phyloP scores from a whole-genome alignment of 805 yeast genomes.

The Spathaspora sp. region DNA sequence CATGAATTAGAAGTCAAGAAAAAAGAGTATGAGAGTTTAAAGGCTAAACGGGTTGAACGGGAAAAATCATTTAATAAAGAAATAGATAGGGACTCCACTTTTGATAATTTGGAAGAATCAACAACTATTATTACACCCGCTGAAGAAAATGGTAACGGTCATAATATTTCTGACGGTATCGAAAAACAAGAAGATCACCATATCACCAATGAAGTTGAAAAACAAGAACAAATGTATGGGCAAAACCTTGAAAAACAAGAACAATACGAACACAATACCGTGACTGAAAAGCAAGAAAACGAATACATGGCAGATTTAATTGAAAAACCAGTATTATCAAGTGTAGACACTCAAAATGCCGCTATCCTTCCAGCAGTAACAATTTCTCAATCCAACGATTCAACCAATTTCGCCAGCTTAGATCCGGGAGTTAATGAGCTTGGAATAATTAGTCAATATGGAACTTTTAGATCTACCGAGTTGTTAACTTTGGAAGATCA shows the following conservation, averaged over 20 bases:
- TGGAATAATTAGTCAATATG: conserved; percentile 18
- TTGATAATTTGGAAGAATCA: not conserved
- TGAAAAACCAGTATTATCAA: not conserved
- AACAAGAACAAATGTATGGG: too few species aligned
- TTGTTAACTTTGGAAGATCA: conserved; percentile 10
- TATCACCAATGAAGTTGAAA: not conserved
- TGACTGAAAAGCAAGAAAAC: not conserved
- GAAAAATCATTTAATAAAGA: conserved; percentile 11
- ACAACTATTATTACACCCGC: not conserved
- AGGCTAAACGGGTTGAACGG: conserved; percentile 16
- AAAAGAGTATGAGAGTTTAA: conserved; percentile 32
- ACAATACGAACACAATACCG: not conserved
- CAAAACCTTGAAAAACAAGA: not conserved
- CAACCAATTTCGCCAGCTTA: conserved; percentile 1
- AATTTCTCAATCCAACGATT: not conserved
- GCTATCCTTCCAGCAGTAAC: not conserved
- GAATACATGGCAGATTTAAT: not conserved
- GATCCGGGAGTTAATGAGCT: conserved; percentile 12
- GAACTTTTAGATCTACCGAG: conserved; percentile 18
- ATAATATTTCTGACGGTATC: not conserved
- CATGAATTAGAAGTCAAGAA: conserved; percentile 35
- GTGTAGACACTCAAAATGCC: not conserved
- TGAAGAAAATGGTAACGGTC: not conserved
- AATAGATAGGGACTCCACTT: not conserved
- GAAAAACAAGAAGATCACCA: not conserved